A percentile compares a stretch with the other conserved stretches of the same genome.
Evolutionary conservation across 352 stramenopile species (phyloP).

Genomic region (Phytophthora megakarya): DNA sequence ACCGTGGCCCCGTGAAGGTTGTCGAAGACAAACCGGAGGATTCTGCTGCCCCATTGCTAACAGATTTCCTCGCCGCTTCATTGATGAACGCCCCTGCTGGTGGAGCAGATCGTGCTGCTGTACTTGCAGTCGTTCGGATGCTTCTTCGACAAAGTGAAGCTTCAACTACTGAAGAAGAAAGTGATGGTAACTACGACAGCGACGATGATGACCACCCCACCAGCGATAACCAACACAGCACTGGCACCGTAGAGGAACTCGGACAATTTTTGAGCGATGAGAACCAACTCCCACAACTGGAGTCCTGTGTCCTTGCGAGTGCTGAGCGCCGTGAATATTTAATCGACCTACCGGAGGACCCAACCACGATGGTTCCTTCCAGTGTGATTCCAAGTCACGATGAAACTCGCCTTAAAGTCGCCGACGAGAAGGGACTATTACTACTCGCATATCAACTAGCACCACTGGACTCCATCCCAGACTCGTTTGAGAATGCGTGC

Average conservation of each 20-base stretch:
- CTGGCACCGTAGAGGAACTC: conserved; percentile 9
- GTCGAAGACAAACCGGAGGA: conserved; percentile 19
- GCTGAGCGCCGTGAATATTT: conserved; percentile 42
- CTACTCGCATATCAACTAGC: conserved; percentile 35
- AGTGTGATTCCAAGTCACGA: conserved; percentile 42
- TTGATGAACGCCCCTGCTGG: conserved; percentile 14
- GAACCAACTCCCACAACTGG: conserved; percentile 18
- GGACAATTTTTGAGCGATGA: conserved; percentile 21
- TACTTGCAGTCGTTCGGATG: conserved; percentile 42
- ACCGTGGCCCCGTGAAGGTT: conserved; percentile 24
- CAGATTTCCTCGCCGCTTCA: conserved; percentile 41
- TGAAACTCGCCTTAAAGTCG: conserved; percentile 21
- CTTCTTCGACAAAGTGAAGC: conserved; percentile 28
- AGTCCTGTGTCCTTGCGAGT: conserved; percentile 42
- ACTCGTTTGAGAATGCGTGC: conserved; percentile 23
- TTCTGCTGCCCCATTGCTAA: conserved; percentile 20
- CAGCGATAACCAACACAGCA: neutral
- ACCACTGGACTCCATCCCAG: conserved; percentile 12
- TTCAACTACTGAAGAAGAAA: neutral
- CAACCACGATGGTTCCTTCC: conserved; percentile 20
- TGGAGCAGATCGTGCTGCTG: conserved; percentile 18
- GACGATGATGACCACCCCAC: conserved; percentile 4
- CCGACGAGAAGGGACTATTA: conserved; percentile 37
- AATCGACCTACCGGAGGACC: conserved; percentile 33
- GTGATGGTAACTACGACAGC: conserved; percentile 1